A percentile compares a stretch with the other conserved stretches of the same genome.
Conservation (phyloP, 345 rosid genomes). For the Luvunga scandens region DNA sequence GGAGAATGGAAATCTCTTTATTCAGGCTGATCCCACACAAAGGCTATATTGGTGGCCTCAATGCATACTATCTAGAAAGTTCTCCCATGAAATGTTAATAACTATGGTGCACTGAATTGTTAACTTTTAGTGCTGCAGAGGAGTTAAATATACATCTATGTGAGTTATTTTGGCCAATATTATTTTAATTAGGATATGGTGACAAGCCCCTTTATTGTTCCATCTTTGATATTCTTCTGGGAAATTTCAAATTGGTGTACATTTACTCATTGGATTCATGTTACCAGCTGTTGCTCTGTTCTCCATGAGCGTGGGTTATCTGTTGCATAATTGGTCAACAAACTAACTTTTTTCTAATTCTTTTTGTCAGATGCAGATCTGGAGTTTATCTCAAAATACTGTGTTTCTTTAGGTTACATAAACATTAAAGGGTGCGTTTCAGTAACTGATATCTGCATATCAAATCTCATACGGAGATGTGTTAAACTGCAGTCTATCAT, state of each 20-base stretch:
- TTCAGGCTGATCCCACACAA: neutral
- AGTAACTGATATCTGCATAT: constrained; percentile 64
- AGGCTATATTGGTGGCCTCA: neutral
- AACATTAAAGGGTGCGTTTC: constrained; percentile 70
- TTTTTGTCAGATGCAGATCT: constrained; percentile 58
- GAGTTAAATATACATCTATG: neutral
- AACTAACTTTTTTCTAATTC: constrained; percentile 15
- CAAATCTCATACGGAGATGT: constrained; percentile 49
- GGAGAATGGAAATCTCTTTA: neutral
- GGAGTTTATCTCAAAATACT: constrained; percentile 36
- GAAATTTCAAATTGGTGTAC: neutral
- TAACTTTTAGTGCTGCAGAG: neutral
- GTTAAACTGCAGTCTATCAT: constrained; percentile 49
- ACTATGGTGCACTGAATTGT: neutral
- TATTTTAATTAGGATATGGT: neutral
- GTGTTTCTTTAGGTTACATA: constrained; percentile 51
- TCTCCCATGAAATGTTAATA: neutral
- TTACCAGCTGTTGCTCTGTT: neutral
- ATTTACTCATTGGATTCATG: neutral
- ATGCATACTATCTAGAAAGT: neutral
- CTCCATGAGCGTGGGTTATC: neutral
- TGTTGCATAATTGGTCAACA: constrained; percentile 1
- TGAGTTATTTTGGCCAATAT: neutral
- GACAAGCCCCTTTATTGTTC: neutral
- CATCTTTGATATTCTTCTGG: neutral